Conservation (phyloP, 2,329 filamentous ascomycete genomes). For the Volutella citrinella region DNA sequence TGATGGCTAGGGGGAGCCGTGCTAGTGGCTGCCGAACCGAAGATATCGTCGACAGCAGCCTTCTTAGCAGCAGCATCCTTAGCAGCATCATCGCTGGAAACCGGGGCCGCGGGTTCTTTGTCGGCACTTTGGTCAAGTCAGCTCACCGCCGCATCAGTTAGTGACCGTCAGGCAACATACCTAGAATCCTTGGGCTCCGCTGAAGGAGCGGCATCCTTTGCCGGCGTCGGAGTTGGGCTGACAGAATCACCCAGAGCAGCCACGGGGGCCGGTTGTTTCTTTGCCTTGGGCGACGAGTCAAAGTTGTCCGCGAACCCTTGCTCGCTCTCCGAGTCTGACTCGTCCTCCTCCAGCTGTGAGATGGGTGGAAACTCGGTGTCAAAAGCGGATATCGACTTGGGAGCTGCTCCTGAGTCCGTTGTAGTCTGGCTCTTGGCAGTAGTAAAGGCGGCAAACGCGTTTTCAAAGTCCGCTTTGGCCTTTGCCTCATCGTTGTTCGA, state of each 20-base stretch:
- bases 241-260: constrained; percentile 3
- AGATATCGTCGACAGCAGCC: constrained; percentile 41
- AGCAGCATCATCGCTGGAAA: constrained; percentile 28
- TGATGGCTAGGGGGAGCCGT: constrained; percentile 25
- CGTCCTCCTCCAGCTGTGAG: constrained; percentile 78
- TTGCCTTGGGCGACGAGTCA: too few relatives aligned
- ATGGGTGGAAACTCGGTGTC: constrained; percentile 90
- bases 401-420: constrained; percentile 36
- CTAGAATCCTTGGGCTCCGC: constrained; percentile 21
- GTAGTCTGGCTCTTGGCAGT: constrained; percentile 47
- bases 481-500: constrained; percentile 51
- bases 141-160: not conserved
- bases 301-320: constrained; percentile 93
- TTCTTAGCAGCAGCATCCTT: constrained; percentile 31
- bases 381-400: constrained; percentile 51
- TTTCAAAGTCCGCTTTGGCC: constrained; percentile 80
- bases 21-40: constrained; percentile 32
- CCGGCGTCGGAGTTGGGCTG: constrained; percentile 18
- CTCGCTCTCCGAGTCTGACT: constrained; percentile 78
- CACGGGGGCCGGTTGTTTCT: too few relatives aligned
- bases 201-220: constrained; percentile 19
- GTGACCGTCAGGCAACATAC: constrained; percentile 16
- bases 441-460: constrained; percentile 76
- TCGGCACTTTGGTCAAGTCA: not conserved
- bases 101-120: too few relatives aligned